A percentile compares a stretch with the other conserved stretches of the same genome.
Conservation (phyloP, 257 asterid genomes). For the Solanum bukasovii region DNA sequence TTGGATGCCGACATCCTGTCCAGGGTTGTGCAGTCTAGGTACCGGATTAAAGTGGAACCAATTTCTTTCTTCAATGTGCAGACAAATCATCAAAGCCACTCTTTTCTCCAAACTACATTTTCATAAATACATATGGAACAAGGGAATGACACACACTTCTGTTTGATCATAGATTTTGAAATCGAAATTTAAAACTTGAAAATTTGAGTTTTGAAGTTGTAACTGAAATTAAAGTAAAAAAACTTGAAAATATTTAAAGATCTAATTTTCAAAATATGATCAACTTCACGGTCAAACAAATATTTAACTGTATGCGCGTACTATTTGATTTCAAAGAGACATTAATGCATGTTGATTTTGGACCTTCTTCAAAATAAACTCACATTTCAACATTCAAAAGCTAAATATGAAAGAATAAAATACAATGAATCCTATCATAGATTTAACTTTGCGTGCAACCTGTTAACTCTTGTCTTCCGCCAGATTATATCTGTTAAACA, state of each 20-base stretch:
- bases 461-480: background rate
- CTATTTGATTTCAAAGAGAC: background rate
- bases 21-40: background rate
- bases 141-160: background rate
- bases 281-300: background rate
- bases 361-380: background rate
- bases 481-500: background rate
- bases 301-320: background rate
- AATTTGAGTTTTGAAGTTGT: too few relatives aligned
- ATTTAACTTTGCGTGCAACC: background rate
- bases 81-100: background rate
- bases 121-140: background rate
- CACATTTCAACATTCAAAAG: background rate
- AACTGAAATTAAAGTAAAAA: too few relatives aligned
- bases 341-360: background rate
- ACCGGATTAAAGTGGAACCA: background rate
- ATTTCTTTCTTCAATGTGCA: background rate
- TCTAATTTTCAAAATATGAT: background rate
- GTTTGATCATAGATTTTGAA: too few relatives aligned
- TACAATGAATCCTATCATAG: background rate
- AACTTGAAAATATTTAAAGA: background rate
- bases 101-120: background rate
- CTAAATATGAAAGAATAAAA: background rate
- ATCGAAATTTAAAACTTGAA: background rate
- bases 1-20: background rate